Conservation (phyloP, 2,329 filamentous ascomycete species). For the Colletotrichum higginsianum region DNA sequence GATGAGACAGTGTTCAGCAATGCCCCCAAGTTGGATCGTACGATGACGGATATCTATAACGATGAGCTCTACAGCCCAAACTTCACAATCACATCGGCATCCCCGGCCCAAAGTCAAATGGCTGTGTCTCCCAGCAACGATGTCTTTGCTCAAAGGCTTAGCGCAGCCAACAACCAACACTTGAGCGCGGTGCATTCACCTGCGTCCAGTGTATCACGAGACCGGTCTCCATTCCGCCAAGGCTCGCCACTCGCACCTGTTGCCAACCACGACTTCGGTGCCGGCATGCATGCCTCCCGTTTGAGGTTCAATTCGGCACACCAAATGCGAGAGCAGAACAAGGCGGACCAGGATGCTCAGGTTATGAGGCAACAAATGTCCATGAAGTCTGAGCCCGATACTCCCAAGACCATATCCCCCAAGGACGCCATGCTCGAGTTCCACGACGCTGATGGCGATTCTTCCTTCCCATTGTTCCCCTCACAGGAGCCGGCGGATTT, state of each 20-base stretch:
- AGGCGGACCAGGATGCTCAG: conserved; percentile 71
- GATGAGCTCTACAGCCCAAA: conserved; percentile 88
- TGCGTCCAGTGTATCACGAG: conserved; percentile 66
- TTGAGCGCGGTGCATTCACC: conserved; percentile 71
- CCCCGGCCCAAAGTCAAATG: conserved; percentile 63
- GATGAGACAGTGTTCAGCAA: conserved; percentile 51
- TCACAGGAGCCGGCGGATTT: conserved; percentile 66
- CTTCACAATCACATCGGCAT: conserved; percentile 69
- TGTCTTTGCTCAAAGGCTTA: conserved; percentile 81
- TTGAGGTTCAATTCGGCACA: conserved; percentile 67
- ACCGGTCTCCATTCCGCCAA: conserved; percentile 86
- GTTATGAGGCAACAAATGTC: conserved; percentile 59
- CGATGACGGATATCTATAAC: conserved; percentile 87
- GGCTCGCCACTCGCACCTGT: conserved; percentile 73
- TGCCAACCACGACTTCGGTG: conserved; percentile 60
- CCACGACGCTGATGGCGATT: conserved; percentile 79
- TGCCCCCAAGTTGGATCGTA: conserved; percentile 84
- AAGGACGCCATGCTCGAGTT: conserved; percentile 93
- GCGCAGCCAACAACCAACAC: conserved; percentile 84
- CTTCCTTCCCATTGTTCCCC: conserved; percentile 82
- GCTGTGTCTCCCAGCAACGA: conserved; percentile 69
- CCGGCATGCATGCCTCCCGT: conserved; percentile 42
- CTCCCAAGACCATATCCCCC: conserved; percentile 91
- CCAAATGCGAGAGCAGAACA: conserved; percentile 72
- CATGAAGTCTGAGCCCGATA: conserved; percentile 60